These are phyloP conservation scores for Penicillium sp. DNA, from an alignment of 2,329 filamentous ascomycete species.

Conservation along the genomic window DNA sequence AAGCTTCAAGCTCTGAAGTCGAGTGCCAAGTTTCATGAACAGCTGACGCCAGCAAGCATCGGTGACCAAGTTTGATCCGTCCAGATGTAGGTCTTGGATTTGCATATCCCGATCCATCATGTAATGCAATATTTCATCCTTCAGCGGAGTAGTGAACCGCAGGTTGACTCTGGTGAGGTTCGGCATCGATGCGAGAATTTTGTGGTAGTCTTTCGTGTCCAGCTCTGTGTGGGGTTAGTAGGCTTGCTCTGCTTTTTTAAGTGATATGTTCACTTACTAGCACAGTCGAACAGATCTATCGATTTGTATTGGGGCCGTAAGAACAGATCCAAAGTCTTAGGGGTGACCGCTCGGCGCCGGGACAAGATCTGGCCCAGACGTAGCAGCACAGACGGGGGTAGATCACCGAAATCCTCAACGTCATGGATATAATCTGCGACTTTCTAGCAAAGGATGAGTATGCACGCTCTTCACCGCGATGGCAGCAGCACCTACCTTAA, in stretches of 20 bases:
- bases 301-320: slow-evolving; percentile 55
- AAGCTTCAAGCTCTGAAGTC: slow-evolving; percentile 70
- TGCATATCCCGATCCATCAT: slow-evolving; percentile 69
- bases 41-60: slow-evolving; percentile 73
- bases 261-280: slow-evolving; percentile 44
- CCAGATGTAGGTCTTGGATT: slow-evolving; percentile 74
- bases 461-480: background rate
- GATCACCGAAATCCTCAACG: slow-evolving; percentile 65
- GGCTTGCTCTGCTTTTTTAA: background rate
- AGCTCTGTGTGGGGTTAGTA: slow-evolving; percentile 57
- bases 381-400: slow-evolving; percentile 59
- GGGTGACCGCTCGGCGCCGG: slow-evolving; percentile 60
- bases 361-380: slow-evolving; percentile 65
- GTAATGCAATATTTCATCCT: slow-evolving; percentile 80
- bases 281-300: slow-evolving; percentile 63
- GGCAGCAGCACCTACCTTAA: slow-evolving; percentile 46
- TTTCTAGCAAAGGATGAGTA: slow-evolving; percentile 44
- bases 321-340: slow-evolving; percentile 48
- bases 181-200: slow-evolving; percentile 76
- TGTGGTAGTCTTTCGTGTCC: slow-evolving; percentile 72
- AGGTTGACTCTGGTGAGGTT: slow-evolving; percentile 71
- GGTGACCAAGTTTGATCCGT: slow-evolving; percentile 80
- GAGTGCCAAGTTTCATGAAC: slow-evolving; percentile 64
- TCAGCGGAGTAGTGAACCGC: slow-evolving; percentile 87
- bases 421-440: slow-evolving; percentile 64